phyloP scores from a whole-genome alignment of 257 asterid genomes.

The Mentha longifolia region DNA sequence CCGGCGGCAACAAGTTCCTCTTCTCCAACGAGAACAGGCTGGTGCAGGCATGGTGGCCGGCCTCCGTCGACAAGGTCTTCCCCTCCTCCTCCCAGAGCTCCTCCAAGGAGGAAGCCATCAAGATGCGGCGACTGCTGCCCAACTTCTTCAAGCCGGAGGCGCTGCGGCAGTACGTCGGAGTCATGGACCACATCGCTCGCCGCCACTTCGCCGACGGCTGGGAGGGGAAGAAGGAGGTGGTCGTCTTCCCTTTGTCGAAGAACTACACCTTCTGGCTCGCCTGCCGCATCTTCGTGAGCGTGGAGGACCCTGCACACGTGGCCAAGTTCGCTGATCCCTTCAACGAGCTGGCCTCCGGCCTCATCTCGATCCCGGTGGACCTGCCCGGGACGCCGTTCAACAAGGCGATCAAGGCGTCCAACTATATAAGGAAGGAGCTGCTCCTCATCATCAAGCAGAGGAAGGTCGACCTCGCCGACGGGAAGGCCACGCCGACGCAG shows the following conservation, averaged over 20 bases:
- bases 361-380: constrained; percentile 56
- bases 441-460: constrained; percentile 46
- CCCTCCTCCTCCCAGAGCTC: constrained; percentile 54
- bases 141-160: constrained; percentile 59
- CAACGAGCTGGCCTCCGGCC: constrained; percentile 44
- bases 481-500: constrained; percentile 47
- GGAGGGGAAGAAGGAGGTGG: constrained; percentile 41
- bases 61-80: constrained; percentile 54
- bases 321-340: constrained; percentile 47
- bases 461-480: constrained; percentile 48
- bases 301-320: constrained; percentile 52
- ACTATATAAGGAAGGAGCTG: constrained; percentile 48
- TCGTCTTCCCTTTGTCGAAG: constrained; percentile 48
- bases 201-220: constrained; percentile 50
- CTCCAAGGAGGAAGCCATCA: constrained; percentile 55
- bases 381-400: constrained; percentile 62
- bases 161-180: constrained; percentile 52
- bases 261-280: constrained; percentile 62
- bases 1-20: constrained; percentile 57
- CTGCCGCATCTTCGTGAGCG: constrained; percentile 49
- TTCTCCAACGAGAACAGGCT: constrained; percentile 69
- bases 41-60: constrained; percentile 65
- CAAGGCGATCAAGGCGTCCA: constrained; percentile 55
- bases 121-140: constrained; percentile 62
- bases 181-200: constrained; percentile 57